Conservation (phyloP, 768 basidiomycete species). For the Saitozyma sp. region DNA sequence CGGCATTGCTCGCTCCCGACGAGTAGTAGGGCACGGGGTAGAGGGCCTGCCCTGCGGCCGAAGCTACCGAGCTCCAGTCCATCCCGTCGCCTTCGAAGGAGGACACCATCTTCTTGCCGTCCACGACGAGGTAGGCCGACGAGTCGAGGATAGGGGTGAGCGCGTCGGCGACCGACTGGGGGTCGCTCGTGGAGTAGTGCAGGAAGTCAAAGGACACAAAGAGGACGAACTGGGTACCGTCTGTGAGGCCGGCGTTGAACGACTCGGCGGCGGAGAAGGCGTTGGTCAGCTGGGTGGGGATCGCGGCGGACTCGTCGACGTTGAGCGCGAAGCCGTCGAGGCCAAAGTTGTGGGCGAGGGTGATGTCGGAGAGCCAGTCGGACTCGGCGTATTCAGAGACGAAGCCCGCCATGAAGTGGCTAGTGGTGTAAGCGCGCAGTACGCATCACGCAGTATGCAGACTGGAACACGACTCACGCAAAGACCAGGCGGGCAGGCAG, state of each 20-base stretch:
- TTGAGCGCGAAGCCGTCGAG: constrained; percentile 6
- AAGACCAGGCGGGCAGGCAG: no score
- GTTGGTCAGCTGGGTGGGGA: not conserved
- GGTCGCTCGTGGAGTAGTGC: not conserved
- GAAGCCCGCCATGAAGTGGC: not conserved
- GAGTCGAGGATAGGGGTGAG: not conserved
- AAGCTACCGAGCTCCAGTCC: not conserved
- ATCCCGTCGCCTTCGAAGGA: constrained; percentile 3
- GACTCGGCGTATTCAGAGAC: not conserved
- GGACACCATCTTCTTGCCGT: not conserved
- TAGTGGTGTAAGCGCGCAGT: not conserved
- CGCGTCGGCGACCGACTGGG: not conserved
- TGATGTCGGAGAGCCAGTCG: not conserved
- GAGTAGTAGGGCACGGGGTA: constrained; percentile 3
- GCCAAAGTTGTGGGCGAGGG: not conserved
- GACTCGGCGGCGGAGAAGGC: not conserved
- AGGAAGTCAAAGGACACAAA: constrained; percentile 4
- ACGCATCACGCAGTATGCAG: no score
- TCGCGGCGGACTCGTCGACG: not conserved
- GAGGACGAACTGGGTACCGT: not conserved
- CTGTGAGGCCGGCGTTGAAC: not conserved
- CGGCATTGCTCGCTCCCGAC: not conserved
- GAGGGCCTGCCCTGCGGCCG: not conserved
- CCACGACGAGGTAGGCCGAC: not conserved
- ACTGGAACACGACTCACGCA: no score